Evolutionary conservation across 2,329 filamentous ascomycete species (phyloP).

Genomic region (Penicillium paneum): DNA sequence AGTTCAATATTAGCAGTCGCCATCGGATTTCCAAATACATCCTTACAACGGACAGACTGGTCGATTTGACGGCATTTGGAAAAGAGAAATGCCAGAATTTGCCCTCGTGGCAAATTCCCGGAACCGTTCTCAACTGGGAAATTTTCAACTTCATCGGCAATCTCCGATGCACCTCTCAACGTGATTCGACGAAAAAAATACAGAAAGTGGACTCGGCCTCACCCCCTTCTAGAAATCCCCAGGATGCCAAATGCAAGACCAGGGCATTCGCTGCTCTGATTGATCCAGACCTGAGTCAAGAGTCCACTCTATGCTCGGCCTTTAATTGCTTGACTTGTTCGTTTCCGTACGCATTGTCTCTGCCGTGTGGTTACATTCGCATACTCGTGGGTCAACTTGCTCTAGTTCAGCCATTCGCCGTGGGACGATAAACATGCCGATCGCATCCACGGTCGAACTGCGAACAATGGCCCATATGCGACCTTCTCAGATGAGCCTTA

Average conservation of each 20-base stretch:
- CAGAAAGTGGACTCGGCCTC: slow-evolving; percentile 12
- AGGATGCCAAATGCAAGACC: slow-evolving; percentile 3
- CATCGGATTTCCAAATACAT: neutral
- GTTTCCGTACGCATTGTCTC: slow-evolving; percentile 3
- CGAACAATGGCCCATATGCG: slow-evolving; percentile 16
- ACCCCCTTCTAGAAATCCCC: slow-evolving; percentile 12
- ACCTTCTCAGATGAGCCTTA: slow-evolving; percentile 13
- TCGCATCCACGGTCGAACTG: slow-evolving; percentile 23
- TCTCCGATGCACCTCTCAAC: slow-evolving; percentile 5
- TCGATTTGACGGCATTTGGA: neutral
- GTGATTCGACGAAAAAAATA: slow-evolving; percentile 10
- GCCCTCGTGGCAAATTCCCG: slow-evolving; percentile 1
- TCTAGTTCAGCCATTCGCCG: slow-evolving; percentile 6
- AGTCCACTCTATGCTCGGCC: neutral
- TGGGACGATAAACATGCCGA: slow-evolving; percentile 15
- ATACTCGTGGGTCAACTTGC: slow-evolving; percentile 22
- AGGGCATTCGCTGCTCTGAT: neutral
- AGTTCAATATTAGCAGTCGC: too few species aligned
- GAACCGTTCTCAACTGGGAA: slow-evolving; percentile 1
- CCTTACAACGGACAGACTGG: neutral
- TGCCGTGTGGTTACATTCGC: slow-evolving; percentile 31
- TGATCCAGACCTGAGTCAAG: slow-evolving; percentile 1
- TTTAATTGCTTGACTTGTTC: neutral
- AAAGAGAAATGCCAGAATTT: neutral
- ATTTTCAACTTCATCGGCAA: slow-evolving; percentile 15